Evolutionary conservation across 495 filamentous ascomycete species (phyloP), one percentile per base, ranked within the genome.

Genomic region (Amniculicola lignicola): DNA sequence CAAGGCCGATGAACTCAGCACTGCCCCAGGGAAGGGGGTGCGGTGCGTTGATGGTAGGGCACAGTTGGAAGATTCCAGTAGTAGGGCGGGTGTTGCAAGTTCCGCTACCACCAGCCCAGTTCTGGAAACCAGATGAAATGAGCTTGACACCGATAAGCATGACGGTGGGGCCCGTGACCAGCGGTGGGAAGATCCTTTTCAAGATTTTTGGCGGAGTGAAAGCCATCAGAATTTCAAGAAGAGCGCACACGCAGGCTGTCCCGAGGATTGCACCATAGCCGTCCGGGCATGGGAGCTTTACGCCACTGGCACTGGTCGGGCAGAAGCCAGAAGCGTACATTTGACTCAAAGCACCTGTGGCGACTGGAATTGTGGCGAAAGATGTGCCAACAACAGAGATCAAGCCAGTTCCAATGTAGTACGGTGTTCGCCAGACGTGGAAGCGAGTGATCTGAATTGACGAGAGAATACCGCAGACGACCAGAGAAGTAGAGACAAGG

Each of bases 381-480:
- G 85, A 90, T 22, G 87, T 88, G 41, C 89, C 89, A 15, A 95
- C 88, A n/a, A 95, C 89, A 1, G 87, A 91, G 51, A 96, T 87
- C 39, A 95, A 70, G 1, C 91, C 91, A 0, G 91, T 95, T 29
- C 91, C 90, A 58, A 96, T 70, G 59, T 85, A 93, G 69, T 95
- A 94, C 47, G 84, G 86, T 4, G 89, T 94, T 49, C 79, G 81
- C 39, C 76, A 80, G 50, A 95, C 82, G 64, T 88, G 87, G 62
- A 95, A 86, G n/a, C 91, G 74, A 2, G 84, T 86, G 71, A 95
- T 93, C 65, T 95, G 90, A 19, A 95, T 75, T 14, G 79, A 76
- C 7, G 87, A 90, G 22, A 95, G 75, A 21, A 92, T 73, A 15
- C 91, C 91, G 21, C 83, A 89, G 22, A 92, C 87, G 52, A 96